Percentiles rank a stretch among this genome's conserved stretches.
Evolutionary conservation across 768 basidiomycete species (phyloP).

Genomic region (Pholiota molesta): DNA sequence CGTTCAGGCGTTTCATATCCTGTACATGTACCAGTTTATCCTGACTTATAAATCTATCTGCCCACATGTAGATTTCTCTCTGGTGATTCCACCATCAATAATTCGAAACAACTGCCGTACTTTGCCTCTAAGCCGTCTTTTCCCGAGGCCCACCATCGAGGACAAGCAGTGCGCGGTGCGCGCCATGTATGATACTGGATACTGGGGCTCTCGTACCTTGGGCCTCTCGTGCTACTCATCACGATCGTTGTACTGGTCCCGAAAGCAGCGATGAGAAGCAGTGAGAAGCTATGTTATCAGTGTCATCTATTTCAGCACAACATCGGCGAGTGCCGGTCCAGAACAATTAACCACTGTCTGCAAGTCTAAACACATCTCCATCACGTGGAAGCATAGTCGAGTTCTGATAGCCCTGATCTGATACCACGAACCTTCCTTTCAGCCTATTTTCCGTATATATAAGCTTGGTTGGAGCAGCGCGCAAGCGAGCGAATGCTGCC

Average conservation of each 20-base stretch:
- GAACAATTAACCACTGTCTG: not conserved
- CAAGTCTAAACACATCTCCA: not conserved
- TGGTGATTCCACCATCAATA: not conserved
- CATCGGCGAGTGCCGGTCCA: not conserved
- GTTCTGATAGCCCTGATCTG: constrained; percentile 10
- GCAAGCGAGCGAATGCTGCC: constrained; percentile 1
- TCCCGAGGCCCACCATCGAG: not conserved
- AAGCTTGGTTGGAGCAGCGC: not conserved
- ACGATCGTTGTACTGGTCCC: not conserved
- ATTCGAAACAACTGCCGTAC: not conserved
- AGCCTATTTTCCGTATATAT: constrained; percentile 5
- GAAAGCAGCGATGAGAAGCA: not conserved
- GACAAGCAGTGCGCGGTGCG: not conserved
- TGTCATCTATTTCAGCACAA: not conserved
- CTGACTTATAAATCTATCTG: not conserved
- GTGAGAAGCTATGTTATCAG: too few relatives aligned
- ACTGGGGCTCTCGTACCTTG: not conserved
- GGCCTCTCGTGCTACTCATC: not conserved
- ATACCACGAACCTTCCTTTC: constrained; percentile 1
- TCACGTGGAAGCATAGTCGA: constrained; percentile 6
- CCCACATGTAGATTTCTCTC: not conserved
- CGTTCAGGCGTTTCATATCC: not conserved
- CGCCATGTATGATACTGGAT: too few relatives aligned
- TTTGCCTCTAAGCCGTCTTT: constrained; percentile 1
- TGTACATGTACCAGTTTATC: not conserved